A percentile compares a stretch with the other conserved stretches of the same genome.
Conservation (phyloP, 257 asterid species). For the Solanum medicagineum region DNA sequence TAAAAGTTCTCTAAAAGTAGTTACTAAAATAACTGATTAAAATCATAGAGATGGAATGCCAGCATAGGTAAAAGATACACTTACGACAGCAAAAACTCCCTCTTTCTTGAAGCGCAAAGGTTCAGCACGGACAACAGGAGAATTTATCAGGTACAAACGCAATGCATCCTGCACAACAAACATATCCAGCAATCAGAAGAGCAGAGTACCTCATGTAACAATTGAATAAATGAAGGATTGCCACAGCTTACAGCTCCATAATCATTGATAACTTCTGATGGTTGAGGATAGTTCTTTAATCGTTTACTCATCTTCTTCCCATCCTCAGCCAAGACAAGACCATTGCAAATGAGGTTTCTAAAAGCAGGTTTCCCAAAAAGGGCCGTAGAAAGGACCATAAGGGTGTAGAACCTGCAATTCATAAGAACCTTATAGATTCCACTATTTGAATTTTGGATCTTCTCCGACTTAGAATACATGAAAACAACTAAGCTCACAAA, state of each 20-base stretch:
- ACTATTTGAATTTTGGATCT: not conserved
- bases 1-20: not conserved
- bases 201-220: not conserved
- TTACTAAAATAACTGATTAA: not conserved
- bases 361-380: conserved; percentile 95
- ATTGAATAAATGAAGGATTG: not conserved
- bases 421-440: not conserved
- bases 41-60: not conserved
- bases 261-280: conserved; percentile 78
- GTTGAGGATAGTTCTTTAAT: conserved; percentile 92
- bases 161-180: conserved; percentile 49
- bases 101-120: conserved; percentile 92
- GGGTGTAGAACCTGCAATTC: conserved; percentile 63
- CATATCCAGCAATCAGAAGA: not conserved
- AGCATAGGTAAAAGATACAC: not conserved
- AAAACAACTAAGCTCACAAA: not conserved
- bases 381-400: conserved; percentile 97
- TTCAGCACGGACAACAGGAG: conserved; percentile 98
- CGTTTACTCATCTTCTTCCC: conserved; percentile 99
- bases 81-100: conserved; percentile 77
- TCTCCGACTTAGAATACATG: not conserved
- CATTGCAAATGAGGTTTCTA: conserved; percentile 93
- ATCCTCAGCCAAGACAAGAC: conserved; percentile 95
- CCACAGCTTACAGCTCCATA: conserved; percentile 64
- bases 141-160: conserved; percentile 80